Conservation (phyloP, 805 yeast species). For the Kazachstania bromeliacearum region DNA sequence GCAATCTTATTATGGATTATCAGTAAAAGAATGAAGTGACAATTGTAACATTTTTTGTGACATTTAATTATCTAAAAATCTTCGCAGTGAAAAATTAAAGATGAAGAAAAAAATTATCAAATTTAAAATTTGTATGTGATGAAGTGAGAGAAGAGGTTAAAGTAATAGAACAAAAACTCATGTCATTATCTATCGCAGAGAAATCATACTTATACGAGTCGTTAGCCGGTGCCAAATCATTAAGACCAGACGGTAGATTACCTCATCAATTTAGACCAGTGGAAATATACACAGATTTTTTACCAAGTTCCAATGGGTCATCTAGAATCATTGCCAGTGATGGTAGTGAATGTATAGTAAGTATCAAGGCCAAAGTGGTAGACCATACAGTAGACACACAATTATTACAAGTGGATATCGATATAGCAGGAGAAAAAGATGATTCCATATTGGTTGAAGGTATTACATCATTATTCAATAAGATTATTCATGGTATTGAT, state of each 20-base stretch:
- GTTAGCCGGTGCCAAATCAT: conserved; percentile 44
- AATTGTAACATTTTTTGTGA: too few species aligned
- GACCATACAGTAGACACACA: conserved; percentile 36
- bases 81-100: too few species aligned
- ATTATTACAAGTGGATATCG: conserved; percentile 67
- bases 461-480: conserved; percentile 46
- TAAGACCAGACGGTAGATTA: conserved; percentile 80
- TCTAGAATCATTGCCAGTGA: conserved; percentile 78
- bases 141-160: not conserved
- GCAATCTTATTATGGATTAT: too few species aligned
- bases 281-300: conserved; percentile 69
- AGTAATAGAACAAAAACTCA: conserved; percentile 22
- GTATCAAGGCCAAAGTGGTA: conserved; percentile 80
- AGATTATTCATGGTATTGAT: conserved; percentile 36
- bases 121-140: not conserved
- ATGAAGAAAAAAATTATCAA: too few species aligned
- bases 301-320: conserved; percentile 88
- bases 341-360: conserved; percentile 89
- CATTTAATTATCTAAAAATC: too few species aligned
- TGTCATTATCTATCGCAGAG: conserved; percentile 71
- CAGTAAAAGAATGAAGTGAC: too few species aligned
- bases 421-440: conserved; percentile 70
- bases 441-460: conserved; percentile 62
- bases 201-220: conserved; percentile 71
- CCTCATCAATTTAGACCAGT: conserved; percentile 73